Percentiles rank a stretch among this genome's conserved stretches.
phyloP scores from a whole-genome alignment of 495 filamentous ascomycete species.

The Penicillium diatomitis region DNA sequence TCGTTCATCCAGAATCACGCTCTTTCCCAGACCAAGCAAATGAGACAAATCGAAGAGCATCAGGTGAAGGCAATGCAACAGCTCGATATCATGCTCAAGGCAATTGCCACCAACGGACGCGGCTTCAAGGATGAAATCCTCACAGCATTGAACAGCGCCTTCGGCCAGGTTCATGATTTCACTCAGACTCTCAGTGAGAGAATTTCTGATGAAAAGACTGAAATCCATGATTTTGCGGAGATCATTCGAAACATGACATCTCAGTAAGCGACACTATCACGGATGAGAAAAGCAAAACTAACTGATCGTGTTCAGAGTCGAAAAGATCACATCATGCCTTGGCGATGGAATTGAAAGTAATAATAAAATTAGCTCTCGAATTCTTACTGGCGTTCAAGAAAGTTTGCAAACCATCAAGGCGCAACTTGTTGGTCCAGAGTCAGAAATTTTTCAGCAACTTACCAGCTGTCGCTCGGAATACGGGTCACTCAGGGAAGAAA shows the following conservation, averaged over 20 bases:
- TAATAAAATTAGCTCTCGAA: slow-evolving; percentile 7
- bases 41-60: slow-evolving; percentile 16
- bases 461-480: slow-evolving; percentile 6
- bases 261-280: slow-evolving; percentile 13
- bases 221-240: slow-evolving; percentile 13
- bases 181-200: slow-evolving; percentile 13
- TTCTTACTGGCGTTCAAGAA: slow-evolving; percentile 11
- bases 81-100: slow-evolving; percentile 10
- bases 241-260: slow-evolving; percentile 8
- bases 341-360: slow-evolving; percentile 5
- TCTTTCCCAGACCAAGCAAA: slow-evolving; percentile 14
- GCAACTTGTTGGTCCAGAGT: slow-evolving; percentile 12
- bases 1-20: slow-evolving; percentile 25
- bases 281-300: not conserved
- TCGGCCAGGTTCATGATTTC: slow-evolving; percentile 13
- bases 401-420: slow-evolving; percentile 11
- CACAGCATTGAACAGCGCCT: slow-evolving; percentile 2
- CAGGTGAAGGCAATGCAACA: slow-evolving; percentile 18
- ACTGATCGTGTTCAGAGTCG: slow-evolving; percentile 7
- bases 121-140: slow-evolving; percentile 8
- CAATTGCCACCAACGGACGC: slow-evolving; percentile 2
- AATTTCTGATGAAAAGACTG: slow-evolving; percentile 7
- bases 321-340: slow-evolving; percentile 11
- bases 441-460: slow-evolving; percentile 18
- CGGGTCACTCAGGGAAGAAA: slow-evolving; percentile 6